Percentiles rank a stretch among this genome's conserved stretches.
Conservation (phyloP, 1,284 basidiomycete genomes). For the Kwoniella shivajii region DNA sequence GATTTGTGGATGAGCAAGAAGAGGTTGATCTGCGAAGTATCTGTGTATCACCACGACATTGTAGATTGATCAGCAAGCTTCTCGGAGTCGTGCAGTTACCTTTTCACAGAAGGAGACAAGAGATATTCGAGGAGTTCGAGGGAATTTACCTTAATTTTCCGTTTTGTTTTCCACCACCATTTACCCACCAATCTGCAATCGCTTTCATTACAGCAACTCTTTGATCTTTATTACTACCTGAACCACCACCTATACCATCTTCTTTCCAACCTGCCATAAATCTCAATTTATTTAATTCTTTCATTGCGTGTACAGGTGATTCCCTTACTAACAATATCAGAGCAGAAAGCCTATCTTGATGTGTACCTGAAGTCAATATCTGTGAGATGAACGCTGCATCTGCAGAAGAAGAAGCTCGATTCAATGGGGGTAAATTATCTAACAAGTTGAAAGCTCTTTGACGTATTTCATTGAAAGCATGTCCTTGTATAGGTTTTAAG, state of each 20-base stretch:
- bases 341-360: constrained; percentile 91
- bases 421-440: constrained; percentile 37
- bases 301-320: constrained; percentile 85
- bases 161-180: constrained; percentile 73
- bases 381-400: constrained; percentile 80
- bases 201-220: constrained; percentile 85
- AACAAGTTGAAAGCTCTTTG: constrained; percentile 37
- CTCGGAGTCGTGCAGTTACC: no score
- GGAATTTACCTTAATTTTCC: constrained; percentile 73
- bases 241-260: constrained; percentile 44
- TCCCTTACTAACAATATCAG: constrained; percentile 88
- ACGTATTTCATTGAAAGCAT: constrained; percentile 36
- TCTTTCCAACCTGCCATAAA: constrained; percentile 77
- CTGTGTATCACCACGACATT: constrained; percentile 53
- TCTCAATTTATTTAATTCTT: constrained; percentile 74
- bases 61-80: neutral
- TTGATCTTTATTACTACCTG: constrained; percentile 73
- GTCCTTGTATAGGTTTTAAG: constrained; percentile 24
- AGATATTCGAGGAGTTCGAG: no score
- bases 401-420: constrained; percentile 56
- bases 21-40: constrained; percentile 89
- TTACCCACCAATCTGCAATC: constrained; percentile 95
- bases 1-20: constrained; percentile 64
- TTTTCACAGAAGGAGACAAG: no score
- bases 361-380: constrained; percentile 82